Evolutionary conservation across 306 rosid genomes (phyloP).

Genomic region (barrel medic (Medicago truncatula)): MtrunA17r5.0-ANR NC_053045.1:54053501-54054000

Average conservation of each 20-base stretch:
- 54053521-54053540: constrained; percentile 92
- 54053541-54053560: constrained; percentile 80
- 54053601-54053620: constrained; percentile 85
- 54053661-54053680: constrained; percentile 69
- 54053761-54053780: constrained; percentile 51
- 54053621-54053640: constrained; percentile 54
- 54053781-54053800: constrained; percentile 78
- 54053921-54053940: constrained; percentile 28
- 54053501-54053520: constrained; percentile 86
- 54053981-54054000: constrained; percentile 8
- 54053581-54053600: constrained; percentile 86
- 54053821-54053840: constrained; percentile 18
- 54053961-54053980: constrained; percentile 14
- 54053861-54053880: constrained; percentile 93
- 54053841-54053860: constrained; percentile 63
- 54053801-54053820: constrained; percentile 45
- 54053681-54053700: constrained; percentile 77
- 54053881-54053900: constrained; percentile 92
- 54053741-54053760: constrained; percentile 39
- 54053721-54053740: constrained; percentile 43
- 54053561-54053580: constrained; percentile 85
- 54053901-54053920: constrained; percentile 41
- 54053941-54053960: constrained; percentile 30
- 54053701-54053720: constrained; percentile 57
- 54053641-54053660: constrained; percentile 54